Conservation (phyloP, 768 basidiomycete species). For the Hygrocybe coccinea region DNA sequence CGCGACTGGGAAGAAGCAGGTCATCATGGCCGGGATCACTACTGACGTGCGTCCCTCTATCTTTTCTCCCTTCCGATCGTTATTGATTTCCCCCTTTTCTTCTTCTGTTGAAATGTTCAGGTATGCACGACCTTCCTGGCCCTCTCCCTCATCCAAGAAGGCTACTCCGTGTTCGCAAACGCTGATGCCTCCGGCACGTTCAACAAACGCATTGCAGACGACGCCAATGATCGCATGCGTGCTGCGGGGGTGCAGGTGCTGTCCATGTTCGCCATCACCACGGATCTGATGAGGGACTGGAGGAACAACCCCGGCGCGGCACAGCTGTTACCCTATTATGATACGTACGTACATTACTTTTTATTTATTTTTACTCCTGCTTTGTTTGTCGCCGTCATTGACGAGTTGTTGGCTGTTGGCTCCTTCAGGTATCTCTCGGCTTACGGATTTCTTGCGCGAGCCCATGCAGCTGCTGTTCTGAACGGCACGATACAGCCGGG, state of each 20-base stretch:
- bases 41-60: constrained; percentile 37
- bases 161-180: constrained; percentile 46
- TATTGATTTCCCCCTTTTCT: background rate
- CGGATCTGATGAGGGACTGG: constrained; percentile 51
- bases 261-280: constrained; percentile 40
- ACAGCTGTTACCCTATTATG: constrained; percentile 42
- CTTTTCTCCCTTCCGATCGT: background rate
- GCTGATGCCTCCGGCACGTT: constrained; percentile 44
- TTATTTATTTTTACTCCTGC: background rate
- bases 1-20: constrained; percentile 46
- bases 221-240: constrained; percentile 47
- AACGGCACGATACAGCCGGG: background rate
- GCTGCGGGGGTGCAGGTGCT: constrained; percentile 43
- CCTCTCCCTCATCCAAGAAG: constrained; percentile 41
- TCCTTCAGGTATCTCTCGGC: constrained; percentile 19
- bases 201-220: constrained; percentile 36
- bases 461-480: background rate
- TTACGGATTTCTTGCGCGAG: constrained; percentile 18
- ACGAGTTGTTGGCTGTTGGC: background rate
- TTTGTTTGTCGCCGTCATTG: too few relatives aligned
- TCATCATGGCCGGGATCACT: constrained; percentile 47
- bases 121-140: constrained; percentile 48
- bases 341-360: constrained; percentile 32
- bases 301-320: constrained; percentile 41
- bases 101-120: constrained; percentile 17